Evolutionary conservation across 2,329 filamentous ascomycete genomes (phyloP).

Genomic region (Aspergillus unguis): DNA sequence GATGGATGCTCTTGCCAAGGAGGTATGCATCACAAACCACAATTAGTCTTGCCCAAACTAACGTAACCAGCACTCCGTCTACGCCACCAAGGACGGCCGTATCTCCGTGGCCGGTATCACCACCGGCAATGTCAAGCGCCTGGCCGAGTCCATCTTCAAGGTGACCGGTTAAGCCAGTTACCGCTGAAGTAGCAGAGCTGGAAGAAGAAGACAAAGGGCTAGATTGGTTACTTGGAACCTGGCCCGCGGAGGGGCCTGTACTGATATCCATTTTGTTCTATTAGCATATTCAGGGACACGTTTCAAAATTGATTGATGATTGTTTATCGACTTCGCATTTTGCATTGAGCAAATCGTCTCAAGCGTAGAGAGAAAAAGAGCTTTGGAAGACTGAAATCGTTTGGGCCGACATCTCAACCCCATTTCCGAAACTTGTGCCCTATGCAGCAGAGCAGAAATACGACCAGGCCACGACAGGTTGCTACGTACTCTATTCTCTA

Average conservation of each 20-base stretch:
- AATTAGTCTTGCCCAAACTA: conserved; percentile 4
- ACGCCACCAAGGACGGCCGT: conserved; percentile 75
- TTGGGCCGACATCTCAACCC: no score
- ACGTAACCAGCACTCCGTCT: conserved; percentile 73
- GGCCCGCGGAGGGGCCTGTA: conserved; percentile 15
- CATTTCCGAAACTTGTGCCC: no score
- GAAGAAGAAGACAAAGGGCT: conserved; percentile 3
- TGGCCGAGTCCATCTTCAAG: conserved; percentile 51
- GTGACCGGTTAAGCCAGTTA: conserved; percentile 43
- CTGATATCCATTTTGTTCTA: conserved; percentile 24
- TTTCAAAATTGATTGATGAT: conserved; percentile 7
- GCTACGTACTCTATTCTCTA: no score
- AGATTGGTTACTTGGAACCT: conserved; percentile 16
- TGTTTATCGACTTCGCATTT: not conserved
- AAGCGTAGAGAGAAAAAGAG: no score
- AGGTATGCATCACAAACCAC: conserved; percentile 50
- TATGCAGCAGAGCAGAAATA: no score
- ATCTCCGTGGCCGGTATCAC: conserved; percentile 52
- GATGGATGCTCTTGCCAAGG: conserved; percentile 87
- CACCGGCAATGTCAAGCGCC: conserved; percentile 48
- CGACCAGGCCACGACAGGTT: no score
- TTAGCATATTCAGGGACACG: conserved; percentile 20
- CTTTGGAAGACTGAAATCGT: no score
- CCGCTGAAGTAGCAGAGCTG: no score
- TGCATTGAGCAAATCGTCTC: not conserved